Base-by-base conservation (phyloP, 75 land plant genomes). In the Azolla pinnata region DNA sequence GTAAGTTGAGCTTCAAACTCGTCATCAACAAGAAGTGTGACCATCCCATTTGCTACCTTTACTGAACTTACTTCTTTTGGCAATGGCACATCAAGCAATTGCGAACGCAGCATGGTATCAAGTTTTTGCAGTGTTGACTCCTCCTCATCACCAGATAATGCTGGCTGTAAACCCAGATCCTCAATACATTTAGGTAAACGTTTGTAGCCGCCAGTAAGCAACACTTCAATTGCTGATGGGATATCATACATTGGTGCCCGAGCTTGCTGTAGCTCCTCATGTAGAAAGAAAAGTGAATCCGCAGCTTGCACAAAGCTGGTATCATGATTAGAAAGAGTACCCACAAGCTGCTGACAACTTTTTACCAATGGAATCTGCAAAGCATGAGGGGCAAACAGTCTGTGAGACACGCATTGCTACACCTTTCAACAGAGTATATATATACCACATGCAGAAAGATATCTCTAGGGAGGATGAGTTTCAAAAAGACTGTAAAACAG, bases 111-210 rank as follows among this genome's bases (percentile, higher is more conserved):
- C 56, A 95, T 61, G 1, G 82, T 82, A 57, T 90, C 85, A 64
- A 95, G 33, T 59, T 84, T 90, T 66, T 68, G 76, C 35, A 95
- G 71, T 29, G 88, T 79, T 30, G 73, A 64, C 61, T 81, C 81
- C 20, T 80, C 73, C 56, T 90, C 75, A 45, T 77, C 80, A 28
- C 79, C 83, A 55, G 62, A 50, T 59, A 95, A 81, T 20, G 70
- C 56, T 45, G 75, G 70, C 46, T 90, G 96, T 40, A 74, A 62
- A 7, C 90, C 89, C 46, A 95, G 68, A 67, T 95, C 99, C 74
- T 95, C 99, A 32, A 95, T 71, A 61, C 99, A 95, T 80, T 90
- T 95, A 34, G 99, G 99, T 49, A 95, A 66, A n/a, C 97, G 83
- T 28, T 63, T 51, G 68, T 86, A 95, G 33, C 64, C 64, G 44